Evolutionary conservation across 1,284 basidiomycete genomes (phyloP), one percentile per base, ranked within the genome.

Genomic region (Marasmius sp.): DNA sequence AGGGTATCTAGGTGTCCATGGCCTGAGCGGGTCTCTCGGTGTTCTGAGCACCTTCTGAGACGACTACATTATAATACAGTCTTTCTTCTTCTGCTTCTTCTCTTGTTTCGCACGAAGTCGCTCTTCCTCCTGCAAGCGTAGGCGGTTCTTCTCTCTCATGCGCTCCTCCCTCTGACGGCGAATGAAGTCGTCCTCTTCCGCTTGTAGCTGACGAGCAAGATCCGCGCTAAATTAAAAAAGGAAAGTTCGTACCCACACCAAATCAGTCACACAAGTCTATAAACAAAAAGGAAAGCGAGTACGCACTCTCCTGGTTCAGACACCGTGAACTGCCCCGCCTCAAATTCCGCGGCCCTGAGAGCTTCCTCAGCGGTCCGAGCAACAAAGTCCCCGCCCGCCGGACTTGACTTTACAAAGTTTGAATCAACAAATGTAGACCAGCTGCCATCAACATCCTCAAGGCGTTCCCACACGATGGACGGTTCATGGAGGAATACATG

Each of bases 371-470:
- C 87, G 0, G 87, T 86, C 63, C 87, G 80, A 1, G 91, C 92
- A 0, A 90, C 91, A 67, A 88, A 91, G 69, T 94, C 91, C 0
- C 93, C 93, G 0, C 92, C 92, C 0, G 82, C 84, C 0, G 92
- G 91, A 51, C 76, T 85, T 6, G 88, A 78, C n/a, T 72, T 77
- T 39, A 81, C 71, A 63, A 94, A 90, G 48, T 85, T 77, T 1
- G 84, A 81, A 71, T 94, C 92, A 22, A 91, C 91, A 69, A 94
- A 95, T 3, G 84, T 84, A 16, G 89, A 86, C 62, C 79, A 85
- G 3, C 83, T 81, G 1, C 93, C 93, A 65, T 95, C 93, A 45
- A 95, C 84, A 68, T 97, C 95, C 67, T 92, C 92, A 22, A 97
- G 77, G 16, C 88, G 85, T 75, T 97, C 94, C 94, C 95, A 96